A percentile compares a stretch with the other conserved stretches of the same genome.
phyloP scores from a whole-genome alignment of 164 flowering plant genomes.

The Piper betle region DNA sequence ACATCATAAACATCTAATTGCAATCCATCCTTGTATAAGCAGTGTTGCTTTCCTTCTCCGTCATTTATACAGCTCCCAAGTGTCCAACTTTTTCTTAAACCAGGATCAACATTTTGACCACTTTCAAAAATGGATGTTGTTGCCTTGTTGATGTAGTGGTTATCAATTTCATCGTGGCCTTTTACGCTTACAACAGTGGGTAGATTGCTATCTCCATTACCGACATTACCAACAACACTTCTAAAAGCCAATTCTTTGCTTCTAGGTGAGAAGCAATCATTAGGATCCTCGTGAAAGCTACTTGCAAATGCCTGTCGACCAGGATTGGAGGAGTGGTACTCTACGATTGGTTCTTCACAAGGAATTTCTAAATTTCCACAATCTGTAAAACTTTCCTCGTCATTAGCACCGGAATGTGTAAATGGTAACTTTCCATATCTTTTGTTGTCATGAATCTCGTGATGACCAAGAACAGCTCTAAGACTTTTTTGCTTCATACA shows the following conservation, averaged over 20 bases:
- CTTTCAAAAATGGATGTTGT: not conserved
- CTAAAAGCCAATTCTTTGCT: not conserved
- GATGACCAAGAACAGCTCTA: not conserved
- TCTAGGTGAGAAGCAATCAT: slow-evolving; percentile 3
- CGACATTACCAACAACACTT: not conserved
- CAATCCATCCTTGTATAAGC: slow-evolving; percentile 5
- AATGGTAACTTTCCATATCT: slow-evolving; percentile 6
- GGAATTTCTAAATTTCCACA: slow-evolving; percentile 4
- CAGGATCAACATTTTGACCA: slow-evolving; percentile 2
- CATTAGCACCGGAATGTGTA: slow-evolving; percentile 3
- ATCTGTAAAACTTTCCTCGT: slow-evolving; percentile 2
- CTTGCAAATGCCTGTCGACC: not conserved
- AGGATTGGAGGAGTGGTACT: not conserved
- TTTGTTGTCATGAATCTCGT: not conserved
- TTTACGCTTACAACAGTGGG: not conserved
- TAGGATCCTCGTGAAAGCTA: not conserved
- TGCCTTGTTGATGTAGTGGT: not conserved
- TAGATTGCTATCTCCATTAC: not conserved
- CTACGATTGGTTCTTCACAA: not conserved
- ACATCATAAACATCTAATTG: not conserved
- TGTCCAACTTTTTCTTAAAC: slow-evolving; percentile 3
- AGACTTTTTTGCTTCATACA: slow-evolving; percentile 6
- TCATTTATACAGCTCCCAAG: slow-evolving; percentile 3
- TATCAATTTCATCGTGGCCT: not conserved
- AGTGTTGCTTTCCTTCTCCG: slow-evolving; percentile 7